Base-by-base conservation (phyloP, 139 green algal species). In the Auxenochlorella protothecoides region DNA sequence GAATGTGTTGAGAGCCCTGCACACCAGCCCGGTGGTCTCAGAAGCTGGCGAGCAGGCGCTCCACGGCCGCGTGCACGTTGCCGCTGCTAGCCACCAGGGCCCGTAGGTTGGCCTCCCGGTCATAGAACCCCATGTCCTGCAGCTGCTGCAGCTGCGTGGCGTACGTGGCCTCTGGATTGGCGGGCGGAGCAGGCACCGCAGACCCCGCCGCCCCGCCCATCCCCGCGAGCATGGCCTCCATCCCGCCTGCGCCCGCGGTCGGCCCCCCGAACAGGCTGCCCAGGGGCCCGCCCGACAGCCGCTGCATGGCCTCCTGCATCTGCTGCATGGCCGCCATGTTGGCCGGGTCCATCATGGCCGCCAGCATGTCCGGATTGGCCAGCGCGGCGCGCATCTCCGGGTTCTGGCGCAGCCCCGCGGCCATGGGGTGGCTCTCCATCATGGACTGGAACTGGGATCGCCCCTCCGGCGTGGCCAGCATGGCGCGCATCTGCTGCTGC, bases 81-180 rank as follows among this genome's bases (percentile, higher is more conserved):
- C 92, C 92, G 3, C 86, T 85, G 0, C 86, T 92, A 0, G 85
- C 85, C 66, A 90, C 76, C 60, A 96, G 68, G 0, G 83, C 85
- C 5, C 76, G 72, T n/a, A 91, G 77, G 65, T 90, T 92, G 10
- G 77, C 79, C 14, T 88, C 72, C 0, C 82, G 75, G 70, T 97
- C 86, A 56, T 69, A 81, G 72, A 98, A 98, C 27, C 94, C 94
- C 94, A 98, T 98, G 71, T 93, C 92, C 74, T 90, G 79, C 74
- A 98, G 81, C 80, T 96, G 89, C 77, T 89, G 71, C 66, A 98
- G 79, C 87, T 98, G 93, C 44, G 81, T 72, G 5, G 86, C 90
- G 66, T 89, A 97, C 0, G 78, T 72, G 8, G 82, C 80, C 68
- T 91, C 87, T 2, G 88, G 86, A 78, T 95, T 82, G 5, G 83